Conservation (phyloP, 2,329 filamentous ascomycete species). For the Onygenales sp. region DNA sequence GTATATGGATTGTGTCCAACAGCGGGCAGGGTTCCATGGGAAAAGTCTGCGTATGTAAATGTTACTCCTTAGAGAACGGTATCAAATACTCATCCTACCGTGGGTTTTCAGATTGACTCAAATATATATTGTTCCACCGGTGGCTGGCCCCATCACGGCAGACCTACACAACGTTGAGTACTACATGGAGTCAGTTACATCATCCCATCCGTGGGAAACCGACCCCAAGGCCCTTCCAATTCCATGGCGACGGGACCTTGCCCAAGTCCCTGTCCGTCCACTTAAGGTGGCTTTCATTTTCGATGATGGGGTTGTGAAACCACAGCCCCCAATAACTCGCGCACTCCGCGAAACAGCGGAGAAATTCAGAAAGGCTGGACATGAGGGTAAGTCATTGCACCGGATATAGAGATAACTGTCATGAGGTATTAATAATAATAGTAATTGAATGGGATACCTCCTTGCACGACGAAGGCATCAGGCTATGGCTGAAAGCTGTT, state of each 20-base stretch:
- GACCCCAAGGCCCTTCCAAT: constrained; percentile 28
- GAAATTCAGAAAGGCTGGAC: constrained; percentile 50
- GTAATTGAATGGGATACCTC: constrained; percentile 25
- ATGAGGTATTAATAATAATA: constrained; percentile 1
- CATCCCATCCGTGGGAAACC: constrained; percentile 25
- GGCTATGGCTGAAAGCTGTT: constrained; percentile 24
- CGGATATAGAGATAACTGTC: neutral
- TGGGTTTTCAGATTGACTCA: constrained; percentile 14
- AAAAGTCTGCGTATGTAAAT: constrained; percentile 28
- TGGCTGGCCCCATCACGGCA: constrained; percentile 21
- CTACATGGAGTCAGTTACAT: constrained; percentile 24
- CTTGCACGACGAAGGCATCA: constrained; percentile 19
- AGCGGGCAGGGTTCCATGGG: constrained; percentile 23
- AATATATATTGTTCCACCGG: constrained; percentile 17
- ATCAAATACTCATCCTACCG: too few species aligned
- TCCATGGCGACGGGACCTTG: constrained; percentile 24
- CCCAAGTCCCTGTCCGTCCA: constrained; percentile 26
- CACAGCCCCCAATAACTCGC: constrained; percentile 50
- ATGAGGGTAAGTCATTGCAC: constrained; percentile 35
- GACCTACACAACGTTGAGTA: constrained; percentile 17
- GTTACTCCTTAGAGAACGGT: neutral
- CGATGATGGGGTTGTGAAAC: constrained; percentile 51
- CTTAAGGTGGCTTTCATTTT: constrained; percentile 53
- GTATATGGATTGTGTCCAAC: constrained; percentile 31
- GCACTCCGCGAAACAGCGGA: constrained; percentile 44